Conservation (phyloP, 306 rosid species). For the Psophocarpus tetragonolobus region DNA sequence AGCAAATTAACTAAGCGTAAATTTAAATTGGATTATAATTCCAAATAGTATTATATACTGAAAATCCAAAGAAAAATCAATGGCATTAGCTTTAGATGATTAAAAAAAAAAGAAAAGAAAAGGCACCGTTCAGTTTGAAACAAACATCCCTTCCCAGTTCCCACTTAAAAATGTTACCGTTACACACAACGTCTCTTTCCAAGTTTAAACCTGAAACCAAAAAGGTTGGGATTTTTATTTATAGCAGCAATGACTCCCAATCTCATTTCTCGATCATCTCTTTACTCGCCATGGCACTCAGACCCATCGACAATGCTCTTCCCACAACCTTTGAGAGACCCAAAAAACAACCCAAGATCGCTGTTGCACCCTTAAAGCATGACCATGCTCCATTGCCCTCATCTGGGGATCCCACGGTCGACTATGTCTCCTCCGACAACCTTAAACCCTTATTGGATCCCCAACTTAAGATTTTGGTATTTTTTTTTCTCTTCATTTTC, state of each 20-base stretch:
- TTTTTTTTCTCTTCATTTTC: not conserved
- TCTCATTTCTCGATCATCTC: not conserved
- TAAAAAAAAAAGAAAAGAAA: no score
- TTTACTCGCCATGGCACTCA: constrained; percentile 61
- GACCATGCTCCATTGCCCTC: constrained; percentile 42
- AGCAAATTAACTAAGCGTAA: not conserved
- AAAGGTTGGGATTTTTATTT: constrained; percentile 10
- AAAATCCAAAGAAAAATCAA: not conserved
- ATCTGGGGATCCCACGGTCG: constrained; percentile 59
- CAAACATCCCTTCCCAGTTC: no score
- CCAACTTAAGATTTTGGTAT: constrained; percentile 63
- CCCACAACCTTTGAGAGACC: constrained; percentile 69
- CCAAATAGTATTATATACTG: no score
- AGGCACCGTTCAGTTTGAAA: not conserved
- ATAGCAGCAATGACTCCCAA: not conserved
- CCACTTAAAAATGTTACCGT: constrained; percentile 39
- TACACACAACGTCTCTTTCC: constrained; percentile 42
- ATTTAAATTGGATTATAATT: no score
- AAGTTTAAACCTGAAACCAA: not conserved
- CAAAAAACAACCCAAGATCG: constrained; percentile 68
- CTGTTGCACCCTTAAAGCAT: constrained; percentile 48
- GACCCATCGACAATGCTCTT: constrained; percentile 88
- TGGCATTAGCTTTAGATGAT: no score
- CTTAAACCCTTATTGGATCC: constrained; percentile 72
- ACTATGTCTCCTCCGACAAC: constrained; percentile 70